Evolutionary conservation across 768 basidiomycete species (phyloP).

Genomic region (Tricholoma flavovirens): DNA sequence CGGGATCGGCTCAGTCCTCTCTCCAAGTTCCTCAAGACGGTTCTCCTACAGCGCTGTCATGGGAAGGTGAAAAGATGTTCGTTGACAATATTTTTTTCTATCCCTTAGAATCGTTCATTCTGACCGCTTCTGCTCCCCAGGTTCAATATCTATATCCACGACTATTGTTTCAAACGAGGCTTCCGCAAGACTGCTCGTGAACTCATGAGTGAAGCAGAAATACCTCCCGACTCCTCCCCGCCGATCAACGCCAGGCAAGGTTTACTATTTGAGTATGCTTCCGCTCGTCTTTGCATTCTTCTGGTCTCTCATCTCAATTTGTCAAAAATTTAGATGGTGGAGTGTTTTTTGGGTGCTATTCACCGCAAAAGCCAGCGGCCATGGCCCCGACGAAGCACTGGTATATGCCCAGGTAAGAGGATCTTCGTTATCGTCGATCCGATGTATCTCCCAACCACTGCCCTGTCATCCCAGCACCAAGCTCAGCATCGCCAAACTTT

Average conservation of each 20-base stretch:
- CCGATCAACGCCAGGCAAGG: slow-evolving; percentile 84
- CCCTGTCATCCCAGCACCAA: slow-evolving; percentile 18
- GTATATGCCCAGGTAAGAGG: slow-evolving; percentile 61
- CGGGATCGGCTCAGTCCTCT: slow-evolving; percentile 18
- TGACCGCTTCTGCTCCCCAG: slow-evolving; percentile 29
- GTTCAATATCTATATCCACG: slow-evolving; percentile 88
- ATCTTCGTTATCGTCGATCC: slow-evolving; percentile 12
- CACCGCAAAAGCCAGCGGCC: slow-evolving; percentile 67
- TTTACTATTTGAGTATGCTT: slow-evolving; percentile 71
- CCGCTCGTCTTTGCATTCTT: slow-evolving; percentile 9
- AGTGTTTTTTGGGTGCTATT: slow-evolving; percentile 86
- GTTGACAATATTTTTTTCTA: slow-evolving; percentile 22
- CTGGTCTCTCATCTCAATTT: slow-evolving; percentile 9
- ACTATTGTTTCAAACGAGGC: slow-evolving; percentile 79
- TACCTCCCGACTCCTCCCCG: slow-evolving; percentile 54
- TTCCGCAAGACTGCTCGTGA: slow-evolving; percentile 68
- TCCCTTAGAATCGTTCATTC: slow-evolving; percentile 1
- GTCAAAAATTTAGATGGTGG: slow-evolving; percentile 61
- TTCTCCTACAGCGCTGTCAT: slow-evolving; percentile 38
- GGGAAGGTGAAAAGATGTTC: slow-evolving; percentile 86
- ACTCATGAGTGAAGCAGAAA: slow-evolving; percentile 61
- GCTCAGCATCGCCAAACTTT: slow-evolving; percentile 26
- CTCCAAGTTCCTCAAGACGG: slow-evolving; percentile 17
- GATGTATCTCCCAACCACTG: slow-evolving; percentile 8
- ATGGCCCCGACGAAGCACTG: slow-evolving; percentile 65